A percentile compares a stretch with the other conserved stretches of the same genome.
phyloP scores from a whole-genome alignment of 2,329 filamentous ascomycete species.

The Fusarium austroafricanum region DNA sequence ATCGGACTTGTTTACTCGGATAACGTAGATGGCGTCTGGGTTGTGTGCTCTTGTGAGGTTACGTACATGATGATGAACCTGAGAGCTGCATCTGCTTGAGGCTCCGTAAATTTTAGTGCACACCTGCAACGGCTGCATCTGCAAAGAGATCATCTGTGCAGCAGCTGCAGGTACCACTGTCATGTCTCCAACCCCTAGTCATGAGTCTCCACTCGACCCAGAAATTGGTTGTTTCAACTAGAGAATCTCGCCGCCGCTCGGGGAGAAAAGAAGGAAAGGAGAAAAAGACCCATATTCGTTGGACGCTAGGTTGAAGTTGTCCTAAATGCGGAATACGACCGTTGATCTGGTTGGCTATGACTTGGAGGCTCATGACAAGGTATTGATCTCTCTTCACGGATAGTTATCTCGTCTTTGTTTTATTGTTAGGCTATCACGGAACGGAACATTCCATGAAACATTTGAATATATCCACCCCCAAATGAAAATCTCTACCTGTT shows the following conservation, averaged over 20 bases:
- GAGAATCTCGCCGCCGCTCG: neutral
- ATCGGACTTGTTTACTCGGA: neutral
- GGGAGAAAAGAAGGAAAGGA: slow-evolving; percentile 18
- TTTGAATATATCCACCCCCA: neutral
- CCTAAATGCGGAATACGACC: slow-evolving; percentile 23
- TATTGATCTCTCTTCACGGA: neutral
- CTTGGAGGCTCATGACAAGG: neutral
- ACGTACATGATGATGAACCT: neutral
- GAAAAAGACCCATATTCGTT: slow-evolving; percentile 2
- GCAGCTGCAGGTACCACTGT: slow-evolving; percentile 8
- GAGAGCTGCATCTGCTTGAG: neutral
- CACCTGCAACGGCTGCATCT: slow-evolving; percentile 9
- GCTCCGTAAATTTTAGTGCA: slow-evolving; percentile 16
- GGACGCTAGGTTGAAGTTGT: slow-evolving; percentile 2
- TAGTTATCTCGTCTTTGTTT: neutral
- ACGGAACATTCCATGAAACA: slow-evolving; percentile 27
- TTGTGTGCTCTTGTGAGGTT: neutral
- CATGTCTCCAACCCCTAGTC: slow-evolving; percentile 1
- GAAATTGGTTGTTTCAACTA: slow-evolving; percentile 29
- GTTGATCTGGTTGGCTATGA: slow-evolving; percentile 12
- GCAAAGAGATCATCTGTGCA: slow-evolving; percentile 18
- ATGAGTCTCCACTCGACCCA: slow-evolving; percentile 21
- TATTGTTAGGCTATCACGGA: neutral
- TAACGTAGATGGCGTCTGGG: slow-evolving; percentile 12
- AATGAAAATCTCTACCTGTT: slow-evolving; percentile 14